A percentile compares a stretch with the other conserved stretches of the same genome.
phyloP scores from a whole-genome alignment of 192 early-diverging fungal species.

The Coemansia brasiliensis region DNA sequence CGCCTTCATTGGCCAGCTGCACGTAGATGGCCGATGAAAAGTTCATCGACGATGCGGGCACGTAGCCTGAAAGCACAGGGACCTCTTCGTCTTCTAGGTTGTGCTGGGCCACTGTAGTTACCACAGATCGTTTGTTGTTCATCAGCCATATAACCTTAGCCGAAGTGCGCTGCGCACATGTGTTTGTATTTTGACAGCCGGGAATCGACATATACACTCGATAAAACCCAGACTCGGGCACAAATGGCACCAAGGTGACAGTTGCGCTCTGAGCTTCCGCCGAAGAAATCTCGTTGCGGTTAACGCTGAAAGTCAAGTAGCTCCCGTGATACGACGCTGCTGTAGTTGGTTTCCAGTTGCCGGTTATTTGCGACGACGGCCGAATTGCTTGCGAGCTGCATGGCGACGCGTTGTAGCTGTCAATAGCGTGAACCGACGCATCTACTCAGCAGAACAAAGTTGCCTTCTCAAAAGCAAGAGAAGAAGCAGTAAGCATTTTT shows the following conservation, averaged over 20 bases:
- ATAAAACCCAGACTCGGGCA: constrained; percentile 65
- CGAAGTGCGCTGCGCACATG: constrained; percentile 34
- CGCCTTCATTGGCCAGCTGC: constrained; percentile 21
- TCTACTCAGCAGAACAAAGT: constrained; percentile 27
- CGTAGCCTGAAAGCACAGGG: constrained; percentile 55
- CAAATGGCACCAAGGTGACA: constrained; percentile 49
- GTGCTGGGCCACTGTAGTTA: constrained; percentile 49
- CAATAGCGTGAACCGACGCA: constrained; percentile 30
- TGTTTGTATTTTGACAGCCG: constrained; percentile 59
- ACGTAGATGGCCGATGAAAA: constrained; percentile 58
- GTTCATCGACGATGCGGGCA: constrained; percentile 45
- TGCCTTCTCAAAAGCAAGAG: not conserved
- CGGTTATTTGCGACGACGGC: constrained; percentile 22
- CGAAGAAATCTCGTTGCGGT: constrained; percentile 22
- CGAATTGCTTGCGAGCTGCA: constrained; percentile 26
- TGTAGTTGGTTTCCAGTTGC: constrained; percentile 34
- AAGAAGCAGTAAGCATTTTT: constrained; percentile 8
- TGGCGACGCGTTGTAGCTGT: constrained; percentile 41
- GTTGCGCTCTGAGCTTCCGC: constrained; percentile 15
- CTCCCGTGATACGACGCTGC: constrained; percentile 36
- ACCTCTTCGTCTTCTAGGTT: constrained; percentile 45
- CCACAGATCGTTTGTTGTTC: constrained; percentile 18
- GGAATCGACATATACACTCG: constrained; percentile 58
- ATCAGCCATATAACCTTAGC: constrained; percentile 28
- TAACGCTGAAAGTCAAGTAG: constrained; percentile 34